Percentiles rank a stretch among this genome's conserved stretches.
Conservation (phyloP, 257 asterid species). For the Agastache rugosa region DNA sequence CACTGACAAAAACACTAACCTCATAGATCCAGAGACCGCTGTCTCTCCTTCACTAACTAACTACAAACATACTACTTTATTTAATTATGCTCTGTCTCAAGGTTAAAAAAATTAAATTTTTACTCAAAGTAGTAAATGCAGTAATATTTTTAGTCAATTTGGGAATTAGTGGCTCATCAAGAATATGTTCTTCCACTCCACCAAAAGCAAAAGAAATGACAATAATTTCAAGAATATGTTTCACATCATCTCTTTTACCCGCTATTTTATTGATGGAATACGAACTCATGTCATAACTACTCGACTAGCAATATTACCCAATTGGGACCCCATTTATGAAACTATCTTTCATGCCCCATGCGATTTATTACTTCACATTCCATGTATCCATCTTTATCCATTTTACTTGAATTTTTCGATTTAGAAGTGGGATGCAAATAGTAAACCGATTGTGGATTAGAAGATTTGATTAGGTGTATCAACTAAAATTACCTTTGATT, state of each 20-base stretch:
- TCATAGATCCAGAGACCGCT: constrained; percentile 31
- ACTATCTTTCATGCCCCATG: neutral
- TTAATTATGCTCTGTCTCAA: neutral
- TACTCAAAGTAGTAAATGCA: constrained; percentile 9
- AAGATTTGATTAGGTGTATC: neutral
- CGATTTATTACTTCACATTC: too few relatives aligned
- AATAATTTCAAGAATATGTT: neutral
- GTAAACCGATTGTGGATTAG: too few relatives aligned
- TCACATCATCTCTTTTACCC: neutral
- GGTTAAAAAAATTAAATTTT: neutral
- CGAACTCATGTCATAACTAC: neutral
- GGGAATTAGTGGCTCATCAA: neutral
- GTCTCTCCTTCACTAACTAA: constrained; percentile 32
- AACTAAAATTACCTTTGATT: too few relatives aligned
- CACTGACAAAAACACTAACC: constrained; percentile 33
- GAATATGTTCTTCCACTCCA: constrained; percentile 6
- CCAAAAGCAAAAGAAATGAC: constrained; percentile 27
- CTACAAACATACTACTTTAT: neutral
- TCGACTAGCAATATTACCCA: too few relatives aligned
- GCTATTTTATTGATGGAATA: neutral
- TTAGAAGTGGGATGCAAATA: neutral
- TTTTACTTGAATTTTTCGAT: neutral
- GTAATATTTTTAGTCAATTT: neutral
- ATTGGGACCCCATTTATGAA: neutral
- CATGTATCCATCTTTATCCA: neutral